A percentile compares a stretch with the other conserved stretches of the same genome.
phyloP scores from a whole-genome alignment of 352 stramenopile species.

The Pythium myriotylum region DNA sequence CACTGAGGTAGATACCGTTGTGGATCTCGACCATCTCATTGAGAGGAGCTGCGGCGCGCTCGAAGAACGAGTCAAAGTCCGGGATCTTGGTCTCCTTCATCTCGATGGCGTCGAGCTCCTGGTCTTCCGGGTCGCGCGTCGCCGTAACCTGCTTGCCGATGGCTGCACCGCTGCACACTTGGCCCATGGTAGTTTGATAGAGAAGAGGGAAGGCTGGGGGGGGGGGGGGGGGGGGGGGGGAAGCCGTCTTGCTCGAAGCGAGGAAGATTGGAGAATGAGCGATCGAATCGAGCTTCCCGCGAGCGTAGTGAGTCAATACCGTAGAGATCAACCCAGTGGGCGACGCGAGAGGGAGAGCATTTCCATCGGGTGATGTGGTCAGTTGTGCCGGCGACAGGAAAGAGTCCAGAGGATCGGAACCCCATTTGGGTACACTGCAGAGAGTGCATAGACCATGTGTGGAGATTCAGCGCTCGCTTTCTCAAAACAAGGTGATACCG shows the following conservation, averaged over 20 bases:
- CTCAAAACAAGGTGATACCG: neutral
- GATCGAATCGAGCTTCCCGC: too few species aligned
- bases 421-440: neutral
- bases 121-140: conserved; percentile 26
- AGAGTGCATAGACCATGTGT: neutral
- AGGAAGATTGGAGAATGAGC: conserved; percentile 26
- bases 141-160: conserved; percentile 49
- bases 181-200: conserved; percentile 40
- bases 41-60: conserved; percentile 24
- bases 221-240: neutral
- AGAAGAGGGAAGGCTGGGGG: too few species aligned
- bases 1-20: conserved; percentile 58
- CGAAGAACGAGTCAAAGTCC: conserved; percentile 33
- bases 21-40: conserved; percentile 40
- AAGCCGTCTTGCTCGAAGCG: conserved; percentile 13
- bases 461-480: neutral
- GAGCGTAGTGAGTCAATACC: neutral
- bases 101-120: conserved; percentile 30
- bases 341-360: neutral
- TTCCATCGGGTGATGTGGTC: neutral
- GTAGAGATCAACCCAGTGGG: neutral
- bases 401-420: neutral
- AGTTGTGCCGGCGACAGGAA: neutral
- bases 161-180: conserved; percentile 52
- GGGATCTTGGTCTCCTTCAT: conserved; percentile 31